Base-by-base conservation (phyloP, 495 filamentous ascomycete genomes). In the Penicillium cinerascens region DNA sequence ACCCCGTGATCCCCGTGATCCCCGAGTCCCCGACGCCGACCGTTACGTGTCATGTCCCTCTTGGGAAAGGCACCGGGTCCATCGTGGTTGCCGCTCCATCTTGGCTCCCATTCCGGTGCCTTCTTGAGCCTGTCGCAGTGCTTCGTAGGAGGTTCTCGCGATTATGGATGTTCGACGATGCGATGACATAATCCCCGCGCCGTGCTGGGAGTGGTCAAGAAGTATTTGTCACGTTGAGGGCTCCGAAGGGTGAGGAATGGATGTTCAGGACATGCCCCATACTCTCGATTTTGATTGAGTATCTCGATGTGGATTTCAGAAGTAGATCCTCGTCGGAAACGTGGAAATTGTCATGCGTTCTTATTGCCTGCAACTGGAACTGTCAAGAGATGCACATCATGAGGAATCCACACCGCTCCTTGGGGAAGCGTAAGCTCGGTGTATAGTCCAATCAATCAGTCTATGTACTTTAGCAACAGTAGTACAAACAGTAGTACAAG, bases 31-130 rank as follows among this genome's bases (percentile, higher is more conserved):
- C 56, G 52, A 49, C 21, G 5, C 47, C 49, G 35, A 58, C 69
- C 69, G 67, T 70, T 72, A 72, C 67, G 65, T 72, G 69, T 72
- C 69, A 72, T 57, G 51, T 42, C 67, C 51, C 18, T 51, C 48
- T 61, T 65, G 46, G 65, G 61, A 52, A 62, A 57, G 45, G 60
- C 39, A 49, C 45, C 63, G 22, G 22, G 2, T 23, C 52, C 42
- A 21, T 2, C 3, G 13, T 18, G 37, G 37, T 17, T 4, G 37
- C 9, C n/a, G 38, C 38, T 37, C 18, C 39, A 46, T 45, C 26
- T 10, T 26, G 6, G 22, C 22, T 23, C 22, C n/a, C 22, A 6
- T 23, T 23, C 6, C 22, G 26, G 16, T 33, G 36, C 20, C 25
- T 40, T n/a, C 40, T 36, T 10, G 17, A 33, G 21, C 18, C 17